Base-by-base conservation (phyloP, 2,329 filamentous ascomycete genomes). In the Ascochyta fabae region DNA sequence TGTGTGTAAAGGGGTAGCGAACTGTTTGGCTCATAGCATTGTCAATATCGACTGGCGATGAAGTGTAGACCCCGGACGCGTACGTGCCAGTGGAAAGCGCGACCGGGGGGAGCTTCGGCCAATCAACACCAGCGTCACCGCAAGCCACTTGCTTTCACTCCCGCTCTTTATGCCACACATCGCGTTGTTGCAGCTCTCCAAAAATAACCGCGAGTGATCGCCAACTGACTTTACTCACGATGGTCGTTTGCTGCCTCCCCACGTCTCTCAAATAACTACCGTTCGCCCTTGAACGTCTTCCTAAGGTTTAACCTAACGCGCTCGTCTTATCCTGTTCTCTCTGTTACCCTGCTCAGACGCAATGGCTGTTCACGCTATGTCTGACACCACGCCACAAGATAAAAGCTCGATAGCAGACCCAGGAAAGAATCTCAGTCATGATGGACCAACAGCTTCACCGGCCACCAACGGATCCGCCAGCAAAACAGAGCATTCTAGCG, bases 11-110 rank as follows among this genome's bases (percentile, higher is more conserved):
- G 38, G 29, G 48, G 39, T 50, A 49, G 53, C 53, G 53, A 46
- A 50, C 49, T 56, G 57, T 53, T 23, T 40, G 33, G 56, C 48
- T 53, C 60, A 67, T 63, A 53, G 61, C 58, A 64, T 39, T 51
- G 43, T 42, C 42, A 19, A 42, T 48, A 36, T 56, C 42, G 36
- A 36, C 22, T 7, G 23, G 53, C 42, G 41, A 31, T 22, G 41
- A 36, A 22, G 42, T 56, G 27, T 22, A 10, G 19, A 27, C 27
- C 36, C 27, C 24, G 34, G 29, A 29, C 41, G 40, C 34, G 16
- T 44, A 38, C 23, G 16, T 42, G 16, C 16, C 16, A 16, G 16
- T 16, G 38, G 42, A 46, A 49, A 19, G 43, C 42, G 47, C 38
- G 33, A 35, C 41, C 13, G 40, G 9, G 26, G 27, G 31, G 13